Conservation (phyloP, 257 asterid genomes). For the Nyctanthes arbortristis region DNA sequence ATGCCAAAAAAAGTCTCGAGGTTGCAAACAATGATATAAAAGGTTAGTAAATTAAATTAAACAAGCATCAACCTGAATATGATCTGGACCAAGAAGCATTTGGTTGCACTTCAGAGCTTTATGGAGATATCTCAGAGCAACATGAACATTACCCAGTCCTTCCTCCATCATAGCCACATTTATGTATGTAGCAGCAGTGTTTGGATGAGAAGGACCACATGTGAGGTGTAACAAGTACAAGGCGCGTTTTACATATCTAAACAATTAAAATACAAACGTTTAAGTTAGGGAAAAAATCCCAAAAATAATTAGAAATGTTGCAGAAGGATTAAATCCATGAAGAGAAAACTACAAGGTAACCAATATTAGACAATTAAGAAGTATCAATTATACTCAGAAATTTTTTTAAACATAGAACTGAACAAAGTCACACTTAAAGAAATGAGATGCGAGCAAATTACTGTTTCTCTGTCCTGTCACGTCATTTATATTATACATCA, state of each 20-base stretch:
- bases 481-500: background rate
- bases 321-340: background rate
- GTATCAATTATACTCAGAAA: background rate
- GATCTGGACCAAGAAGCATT: slow-evolving; percentile 94
- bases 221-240: slow-evolving; percentile 83
- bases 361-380: slow-evolving; percentile 3
- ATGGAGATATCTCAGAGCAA: slow-evolving; percentile 91
- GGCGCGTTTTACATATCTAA: slow-evolving; percentile 86
- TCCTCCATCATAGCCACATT: slow-evolving; percentile 99
- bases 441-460: background rate
- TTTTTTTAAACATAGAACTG: background rate
- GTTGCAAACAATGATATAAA: too few species aligned
- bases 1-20: too few species aligned
- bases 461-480: background rate
- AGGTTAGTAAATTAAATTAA: too few species aligned
- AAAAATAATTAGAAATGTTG: background rate
- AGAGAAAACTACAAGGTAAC: slow-evolving; percentile 7
- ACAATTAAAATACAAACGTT: slow-evolving; percentile 28
- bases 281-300: slow-evolving; percentile 8
- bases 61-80: slow-evolving; percentile 67
- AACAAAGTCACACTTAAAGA: background rate
- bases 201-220: slow-evolving; percentile 95
- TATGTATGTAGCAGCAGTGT: slow-evolving; percentile 95
- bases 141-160: slow-evolving; percentile 91
- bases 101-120: slow-evolving; percentile 96